Conservation (phyloP, 106 monocot genomes). For the Vanilla planifolia region DNA sequence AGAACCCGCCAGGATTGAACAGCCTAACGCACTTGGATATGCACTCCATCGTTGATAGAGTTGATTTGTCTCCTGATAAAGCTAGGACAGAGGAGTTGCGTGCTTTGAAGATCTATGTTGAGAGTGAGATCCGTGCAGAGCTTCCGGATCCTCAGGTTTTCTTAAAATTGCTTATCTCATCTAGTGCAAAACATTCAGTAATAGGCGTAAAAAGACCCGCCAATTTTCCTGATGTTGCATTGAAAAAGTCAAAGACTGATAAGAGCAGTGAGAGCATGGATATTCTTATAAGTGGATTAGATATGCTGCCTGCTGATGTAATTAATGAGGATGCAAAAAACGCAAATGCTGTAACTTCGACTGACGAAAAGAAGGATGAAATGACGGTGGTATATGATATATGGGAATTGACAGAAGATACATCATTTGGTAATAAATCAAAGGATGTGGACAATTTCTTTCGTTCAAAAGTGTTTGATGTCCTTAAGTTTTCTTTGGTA, state of each 20-base stretch:
- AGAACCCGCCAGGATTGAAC: conserved; percentile 19
- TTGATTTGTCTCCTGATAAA: conserved; percentile 3
- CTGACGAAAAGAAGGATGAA: conserved; percentile 19
- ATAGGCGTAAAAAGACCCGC: conserved; percentile 39
- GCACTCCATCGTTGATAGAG: not conserved
- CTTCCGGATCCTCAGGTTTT: conserved; percentile 87
- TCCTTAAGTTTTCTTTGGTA: conserved; percentile 72
- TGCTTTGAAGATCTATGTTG: conserved; percentile 52
- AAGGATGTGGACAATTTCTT: conserved; percentile 39
- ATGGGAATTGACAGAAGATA: conserved; percentile 43
- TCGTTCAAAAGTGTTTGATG: conserved; percentile 68
- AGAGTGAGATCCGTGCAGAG: conserved; percentile 51
- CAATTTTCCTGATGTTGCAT: conserved; percentile 15
- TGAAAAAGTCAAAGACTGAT: conserved; percentile 42
- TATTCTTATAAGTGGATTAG: conserved; percentile 61
- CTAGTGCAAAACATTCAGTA: conserved; percentile 20
- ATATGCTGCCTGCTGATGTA: conserved; percentile 17
- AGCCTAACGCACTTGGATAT: conserved; percentile 14
- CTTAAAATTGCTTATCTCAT: conserved; percentile 53
- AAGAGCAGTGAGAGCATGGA: conserved; percentile 33
- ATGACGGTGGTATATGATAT: conserved; percentile 31
- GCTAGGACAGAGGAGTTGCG: conserved; percentile 29
- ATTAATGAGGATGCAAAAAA: conserved; percentile 8
- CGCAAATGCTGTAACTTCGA: not conserved
- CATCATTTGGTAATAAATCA: conserved; percentile 8